Evolutionary conservation across 1,284 basidiomycete genomes (phyloP), one percentile per base, ranked within the genome.

Genomic region (Puccinia novopanici): DNA sequence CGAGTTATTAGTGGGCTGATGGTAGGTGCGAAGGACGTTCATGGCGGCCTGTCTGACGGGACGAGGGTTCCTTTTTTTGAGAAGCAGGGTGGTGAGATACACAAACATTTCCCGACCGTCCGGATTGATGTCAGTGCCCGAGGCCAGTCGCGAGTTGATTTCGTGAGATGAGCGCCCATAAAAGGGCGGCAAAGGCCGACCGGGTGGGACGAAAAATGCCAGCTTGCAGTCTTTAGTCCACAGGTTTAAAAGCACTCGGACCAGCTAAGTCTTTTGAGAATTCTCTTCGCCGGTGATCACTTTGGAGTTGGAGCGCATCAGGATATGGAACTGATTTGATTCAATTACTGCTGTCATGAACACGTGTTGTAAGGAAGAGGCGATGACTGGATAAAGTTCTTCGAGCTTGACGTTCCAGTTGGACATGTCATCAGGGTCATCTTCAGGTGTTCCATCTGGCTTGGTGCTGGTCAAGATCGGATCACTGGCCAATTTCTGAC

Each of bases 401-500:
- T 61, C 57, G 17, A 80, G 55, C 30, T 72, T 72, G 40, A 80
- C 78, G 27, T 80, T 80, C 78, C 78, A 80, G 37, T 63, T 72
- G 15, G 65, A 57, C 76, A 79, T 79, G 19, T 59, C 55, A 48
- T 80, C 78, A 22, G 67, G 55, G 34, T 63, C 77, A 52, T 71
- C 70, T 8, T 78, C 76, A 24, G 67, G 6, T 15, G 67, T 80
- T 57, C n/a, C n/a, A n/a, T n/a, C n/a, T n/a, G n/a, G n/a, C n/a
- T n/a, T n/a, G n/a, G n/a, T n/a, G n/a, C n/a, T n/a, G n/a, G n/a
- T n/a, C n/a, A n/a, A n/a, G n/a, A n/a, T n/a, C n/a, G n/a, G n/a
- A n/a, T n/a, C n/a, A 50, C 34, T 40, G 45, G 78, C 78, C 3
- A 80, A 34, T 37, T 72, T 73, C 6, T 72, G 70, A 55, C 78